phyloP scores from a whole-genome alignment of 331 rosid species.

The Rhamnella rubrinervis region DNA sequence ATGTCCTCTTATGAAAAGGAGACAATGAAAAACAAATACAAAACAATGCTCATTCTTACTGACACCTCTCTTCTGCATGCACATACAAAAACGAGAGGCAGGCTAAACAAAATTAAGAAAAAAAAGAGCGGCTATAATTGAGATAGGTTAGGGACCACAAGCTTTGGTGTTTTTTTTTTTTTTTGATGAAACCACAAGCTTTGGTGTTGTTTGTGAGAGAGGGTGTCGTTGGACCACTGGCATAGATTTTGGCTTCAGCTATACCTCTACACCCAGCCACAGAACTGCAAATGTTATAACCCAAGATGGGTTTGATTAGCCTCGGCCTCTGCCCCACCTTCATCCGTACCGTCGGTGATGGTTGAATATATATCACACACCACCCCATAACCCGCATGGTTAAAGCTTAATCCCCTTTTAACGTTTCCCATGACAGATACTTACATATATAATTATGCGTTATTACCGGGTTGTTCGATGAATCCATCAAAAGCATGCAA shows the following conservation, averaged over 20 bases:
- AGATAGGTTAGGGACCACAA: slow-evolving; percentile 17
- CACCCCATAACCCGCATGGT: slow-evolving; percentile 24
- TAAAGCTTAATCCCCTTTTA: slow-evolving; percentile 24
- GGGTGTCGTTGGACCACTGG: too few species aligned
- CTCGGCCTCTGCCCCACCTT: too few species aligned
- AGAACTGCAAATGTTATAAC: neutral
- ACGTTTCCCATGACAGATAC: slow-evolving; percentile 22
- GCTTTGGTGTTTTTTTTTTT: neutral
- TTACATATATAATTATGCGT: slow-evolving; percentile 20
- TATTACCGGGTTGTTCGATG: slow-evolving; percentile 3
- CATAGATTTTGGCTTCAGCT: slow-evolving; percentile 12
- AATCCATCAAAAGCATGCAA: slow-evolving; percentile 27
- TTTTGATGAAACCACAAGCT: slow-evolving; percentile 20
- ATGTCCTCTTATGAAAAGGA: too few species aligned
- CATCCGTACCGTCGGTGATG: slow-evolving; percentile 10
- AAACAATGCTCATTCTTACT: too few species aligned
- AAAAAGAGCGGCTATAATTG: too few species aligned
- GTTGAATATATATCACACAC: slow-evolving; percentile 6
- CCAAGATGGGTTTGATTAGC: too few species aligned
- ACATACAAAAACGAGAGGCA: too few species aligned
- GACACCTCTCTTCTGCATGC: too few species aligned
- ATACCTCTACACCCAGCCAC: neutral
- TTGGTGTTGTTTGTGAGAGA: neutral
- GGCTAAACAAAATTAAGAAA: too few species aligned
- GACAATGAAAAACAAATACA: too few species aligned